phyloP scores from a whole-genome alignment of 306 rosid species.

The Spatholobus suberectus region DNA sequence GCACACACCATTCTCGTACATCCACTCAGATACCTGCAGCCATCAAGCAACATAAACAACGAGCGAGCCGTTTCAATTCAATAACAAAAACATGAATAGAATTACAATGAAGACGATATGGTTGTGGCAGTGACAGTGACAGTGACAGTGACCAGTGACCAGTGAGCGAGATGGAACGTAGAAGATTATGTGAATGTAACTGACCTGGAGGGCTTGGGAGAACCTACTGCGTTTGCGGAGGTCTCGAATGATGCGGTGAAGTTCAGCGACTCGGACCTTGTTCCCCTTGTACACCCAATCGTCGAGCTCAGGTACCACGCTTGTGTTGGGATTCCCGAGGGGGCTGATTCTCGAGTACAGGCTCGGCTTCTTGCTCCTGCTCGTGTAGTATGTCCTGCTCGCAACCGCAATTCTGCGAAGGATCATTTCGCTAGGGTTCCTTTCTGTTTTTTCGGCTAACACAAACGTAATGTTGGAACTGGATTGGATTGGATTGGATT shows the following conservation, averaged over 20 bases:
- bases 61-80: background rate
- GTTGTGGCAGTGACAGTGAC: no score
- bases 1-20: slow-evolving; percentile 74
- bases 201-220: slow-evolving; percentile 71
- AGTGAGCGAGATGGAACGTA: no score
- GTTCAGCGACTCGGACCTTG: slow-evolving; percentile 69
- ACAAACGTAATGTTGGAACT: background rate
- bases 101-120: no score
- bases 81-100: no score
- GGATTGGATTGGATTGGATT: no score
- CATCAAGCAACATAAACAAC: slow-evolving; percentile 25
- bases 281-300: slow-evolving; percentile 79
- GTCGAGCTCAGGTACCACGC: slow-evolving; percentile 67
- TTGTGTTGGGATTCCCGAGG: slow-evolving; percentile 59
- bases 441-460: background rate
- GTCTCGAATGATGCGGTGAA: slow-evolving; percentile 80
- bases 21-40: slow-evolving; percentile 88
- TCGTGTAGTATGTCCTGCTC: slow-evolving; percentile 68
- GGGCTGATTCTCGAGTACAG: slow-evolving; percentile 78
- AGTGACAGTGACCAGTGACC: no score
- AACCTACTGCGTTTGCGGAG: slow-evolving; percentile 83
- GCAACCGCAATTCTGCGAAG: slow-evolving; percentile 45
- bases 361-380: slow-evolving; percentile 57
- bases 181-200: no score
- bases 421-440: slow-evolving; percentile 49